Base-by-base conservation (phyloP, 352 stramenopile genomes). In the Achlya hypogyna region DNA sequence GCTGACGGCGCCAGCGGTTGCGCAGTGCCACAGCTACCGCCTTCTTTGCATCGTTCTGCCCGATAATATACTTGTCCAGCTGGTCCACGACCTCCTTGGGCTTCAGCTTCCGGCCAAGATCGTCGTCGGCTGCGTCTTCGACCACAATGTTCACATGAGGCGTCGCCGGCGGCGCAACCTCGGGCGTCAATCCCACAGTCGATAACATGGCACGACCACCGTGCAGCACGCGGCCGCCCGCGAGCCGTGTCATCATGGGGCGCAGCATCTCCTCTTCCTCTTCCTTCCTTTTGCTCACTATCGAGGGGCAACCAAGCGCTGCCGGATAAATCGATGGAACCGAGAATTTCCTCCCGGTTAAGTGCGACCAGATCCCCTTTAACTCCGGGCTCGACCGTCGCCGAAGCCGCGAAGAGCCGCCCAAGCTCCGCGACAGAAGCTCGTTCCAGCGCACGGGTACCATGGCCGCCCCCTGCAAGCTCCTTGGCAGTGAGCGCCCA, bases 1-100 rank as follows among this genome's bases (percentile, higher is more conserved):
- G 96, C 25, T 92, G 89, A 18, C 96, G 88, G 51, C 97, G 86
- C 96, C 96, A 99, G 65, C 97, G 86, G 77, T 98, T 99, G 72
- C 96, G 86, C 75, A 99, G 86, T n/a, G 97, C 96, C 69, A 99
- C 97, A 9, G 97, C 96, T 22, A 99, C 96, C 16, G 97, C 96
- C 64, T 94, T 87, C 79, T 99, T 99, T 47, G 96, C 96, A 53
- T 98, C 94, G 29, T 89, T 65, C 73, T 99, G 97, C 0, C 96
- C 96, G 5, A 99, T 87, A 63, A 99, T 98, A 74, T 98, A 87
- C 75, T 97, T 96, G 80, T 99, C 82, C 34, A 99, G 84, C 72
- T 93, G 81, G 6, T 73, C 71, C 51, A 99, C 95, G 49, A 99
- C 90, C 59, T 98, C 86, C 31, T 90, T 79, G 8, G 91, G 92